These are phyloP conservation scores for Diaporthe humulicola DNA, from an alignment of 2,329 filamentous ascomycete genomes.

Conservation along the genomic window DNA sequence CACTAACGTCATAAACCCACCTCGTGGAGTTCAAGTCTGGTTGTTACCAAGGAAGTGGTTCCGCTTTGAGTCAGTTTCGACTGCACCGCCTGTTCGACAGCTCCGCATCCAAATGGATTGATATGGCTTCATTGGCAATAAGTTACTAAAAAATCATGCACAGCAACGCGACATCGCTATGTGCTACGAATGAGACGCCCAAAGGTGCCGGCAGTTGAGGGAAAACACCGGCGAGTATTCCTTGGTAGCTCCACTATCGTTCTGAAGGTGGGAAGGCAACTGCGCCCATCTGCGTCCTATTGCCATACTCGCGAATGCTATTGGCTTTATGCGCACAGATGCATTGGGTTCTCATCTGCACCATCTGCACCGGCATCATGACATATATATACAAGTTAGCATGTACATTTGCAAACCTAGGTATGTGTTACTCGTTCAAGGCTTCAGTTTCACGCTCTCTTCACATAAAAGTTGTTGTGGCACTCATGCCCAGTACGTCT, in stretches of 20 bases:
- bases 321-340: not conserved
- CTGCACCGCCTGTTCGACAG: not conserved
- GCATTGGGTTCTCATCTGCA: not conserved
- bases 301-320: not conserved
- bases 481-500: not conserved
- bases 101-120: not conserved
- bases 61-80: conserved; percentile 12
- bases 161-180: not conserved
- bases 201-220: not conserved
- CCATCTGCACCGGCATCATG: too few species aligned
- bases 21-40: conserved; percentile 14
- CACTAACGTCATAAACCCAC: conserved; percentile 8
- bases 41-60: conserved; percentile 15
- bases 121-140: not conserved
- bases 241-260: not conserved
- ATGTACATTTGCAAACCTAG: too few species aligned
- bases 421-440: not conserved
- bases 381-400: not conserved
- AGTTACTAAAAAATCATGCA: not conserved
- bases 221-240: too few species aligned
- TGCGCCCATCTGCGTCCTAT: not conserved
- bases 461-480: too few species aligned
- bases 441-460: not conserved
- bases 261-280: not conserved
- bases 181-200: too few species aligned